Base-by-base conservation (phyloP, 331 rosid species). In the Malus hybrid region DNA sequence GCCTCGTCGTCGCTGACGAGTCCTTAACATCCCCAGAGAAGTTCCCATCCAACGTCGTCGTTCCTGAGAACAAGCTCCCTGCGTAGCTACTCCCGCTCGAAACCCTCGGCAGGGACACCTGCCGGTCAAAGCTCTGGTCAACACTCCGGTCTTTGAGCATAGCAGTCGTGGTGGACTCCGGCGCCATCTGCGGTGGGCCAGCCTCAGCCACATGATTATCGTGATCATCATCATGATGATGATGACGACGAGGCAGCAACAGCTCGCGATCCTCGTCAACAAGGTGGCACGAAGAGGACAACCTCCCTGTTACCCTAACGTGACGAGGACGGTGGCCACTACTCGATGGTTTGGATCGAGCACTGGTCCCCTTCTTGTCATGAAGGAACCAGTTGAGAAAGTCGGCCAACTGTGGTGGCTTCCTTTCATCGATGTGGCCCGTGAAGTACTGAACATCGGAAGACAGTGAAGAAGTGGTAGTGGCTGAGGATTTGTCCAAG, bases 21-120 rank as follows among this genome's bases (percentile, higher is more conserved):
- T 85, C 98, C 84, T 90, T 89, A 10, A 88, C 75, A 58, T 86
- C 89, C 33, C 84, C 66, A 7, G 91, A 89, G 44, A 89, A 84
- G 56, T 82, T 88, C 29, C 87, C 91, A 64, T 93, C 96, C 28
- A 85, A 68, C 62, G 93, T 91, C 33, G 80, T 81, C 70, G 89
- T 86, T 61, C 94, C 98, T 5, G 98, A 93, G 81, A 90, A 94
- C 86, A 94, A 87, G 82, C 99, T 94, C 74, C 96, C 97, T 0
- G 87, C 92, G 63, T 84, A 92, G 86, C 99, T 94, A 58, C 16
- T 24, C 24, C 24, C 24, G 24, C 24, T 24, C 24, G 24, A 24
- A 24, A 24, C 24, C 24, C 24, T 24, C 24, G 24, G 24, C 24
- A 24, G 24, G 24, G 24, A 24, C 24, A 24, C 24, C 24, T 24